Percentiles rank a stretch among this genome's conserved stretches.
These are phyloP conservation scores for Vaccinium macrocarpon DNA, from an alignment of 148 eudicot species.

Conservation along the genomic window DNA sequence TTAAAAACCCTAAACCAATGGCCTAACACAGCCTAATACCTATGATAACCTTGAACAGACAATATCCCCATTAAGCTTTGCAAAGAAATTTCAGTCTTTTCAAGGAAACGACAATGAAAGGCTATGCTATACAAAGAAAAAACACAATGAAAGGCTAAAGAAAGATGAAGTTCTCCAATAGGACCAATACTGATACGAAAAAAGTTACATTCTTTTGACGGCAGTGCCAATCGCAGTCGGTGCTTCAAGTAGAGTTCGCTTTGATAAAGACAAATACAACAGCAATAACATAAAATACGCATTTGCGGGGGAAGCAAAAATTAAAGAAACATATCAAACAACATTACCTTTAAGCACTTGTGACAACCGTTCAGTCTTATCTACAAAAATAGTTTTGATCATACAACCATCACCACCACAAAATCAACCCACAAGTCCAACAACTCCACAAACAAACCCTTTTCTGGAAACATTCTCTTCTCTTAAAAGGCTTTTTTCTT, in stretches of 20 bases:
- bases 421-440: conserved; percentile 5
- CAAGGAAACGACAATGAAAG: not conserved
- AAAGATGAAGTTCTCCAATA: not conserved
- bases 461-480: not conserved
- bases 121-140: too few relatives aligned
- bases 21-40: not conserved
- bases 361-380: not conserved
- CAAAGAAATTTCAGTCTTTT: not conserved
- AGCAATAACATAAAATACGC: not conserved
- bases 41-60: not conserved
- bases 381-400: not conserved
- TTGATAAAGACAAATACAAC: not conserved
- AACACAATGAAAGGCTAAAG: not conserved
- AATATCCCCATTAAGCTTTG: not conserved
- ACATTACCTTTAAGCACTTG: not conserved
- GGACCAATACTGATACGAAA: not conserved
- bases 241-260: not conserved
- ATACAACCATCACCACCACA: not conserved
- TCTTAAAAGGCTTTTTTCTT: not conserved
- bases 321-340: not conserved
- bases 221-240: not conserved
- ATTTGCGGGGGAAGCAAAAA: not conserved
- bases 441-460: not conserved
- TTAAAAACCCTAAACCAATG: not conserved
- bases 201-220: not conserved